Base-by-base conservation (phyloP, 2,329 filamentous ascomycete genomes). In the Ophiostoma novo-ulmi region DNA sequence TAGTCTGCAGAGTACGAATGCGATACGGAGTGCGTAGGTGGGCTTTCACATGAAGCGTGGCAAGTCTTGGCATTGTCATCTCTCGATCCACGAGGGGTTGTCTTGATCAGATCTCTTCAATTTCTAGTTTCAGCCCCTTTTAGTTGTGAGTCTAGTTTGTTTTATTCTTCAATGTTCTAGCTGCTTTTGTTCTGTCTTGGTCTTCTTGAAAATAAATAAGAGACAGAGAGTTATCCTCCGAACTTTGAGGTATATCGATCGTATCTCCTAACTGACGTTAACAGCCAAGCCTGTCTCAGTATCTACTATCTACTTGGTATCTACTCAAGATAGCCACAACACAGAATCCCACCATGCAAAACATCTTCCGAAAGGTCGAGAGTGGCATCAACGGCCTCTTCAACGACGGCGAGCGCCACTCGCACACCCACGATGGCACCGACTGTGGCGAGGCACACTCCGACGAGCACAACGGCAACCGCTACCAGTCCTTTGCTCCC, bases 401-500 rank as follows among this genome's bases (percentile, higher is more conserved):
- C 52, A 58, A 8, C 36, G 79, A 78, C 63, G 77, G 79, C 44
- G 81, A 82, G 61, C 77, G 78, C 63, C 82, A 83, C 70, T 83
- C 83, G 36, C 82, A 84, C 72, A 81, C 82, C 7, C 79, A 83
- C 69, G 78, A 84, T 68, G 81, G 79, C 58, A 75, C 80, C 69
- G 76, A 79, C 52, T 83, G 82, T 74, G 79, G 80, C 69, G 76
- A 81, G 44, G 75, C 80, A 39, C 82, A 85, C 67, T 76, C 79
- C 2, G 78, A 81, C 36, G 78, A 80, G 69, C 81, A 83, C 73
- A 80, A 79, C 36, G 78, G 80, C 36, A 84, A 89, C 74, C 84
- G 87, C 67, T 89, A 83, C 76, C 81, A 85, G 72, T 89, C 87
- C 72, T 97, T 97, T 81, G 91, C 91, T 1, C 88, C 91, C 0